A percentile compares a stretch with the other conserved stretches of the same genome.
Evolutionary conservation across 108 stramenopile genomes (phyloP).

Genomic region (Parietichytrium sp.): DNA sequence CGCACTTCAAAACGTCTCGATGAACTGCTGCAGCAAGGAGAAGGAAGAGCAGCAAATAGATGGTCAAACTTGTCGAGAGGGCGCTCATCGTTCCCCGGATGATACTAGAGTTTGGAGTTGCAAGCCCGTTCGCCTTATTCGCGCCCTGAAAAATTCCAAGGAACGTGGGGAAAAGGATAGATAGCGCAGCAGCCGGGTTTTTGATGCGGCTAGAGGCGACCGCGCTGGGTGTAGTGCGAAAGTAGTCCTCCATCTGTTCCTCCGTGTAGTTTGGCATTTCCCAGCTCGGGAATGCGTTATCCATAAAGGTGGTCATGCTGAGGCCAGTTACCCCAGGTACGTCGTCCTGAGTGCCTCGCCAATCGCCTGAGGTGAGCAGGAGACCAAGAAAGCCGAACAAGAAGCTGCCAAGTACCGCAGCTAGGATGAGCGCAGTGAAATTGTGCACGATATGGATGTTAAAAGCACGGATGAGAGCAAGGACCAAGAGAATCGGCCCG

Average conservation of each 20-base stretch:
- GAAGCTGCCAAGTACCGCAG: background rate
- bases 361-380: background rate
- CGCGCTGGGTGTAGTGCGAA: background rate
- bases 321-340: conserved; percentile 11
- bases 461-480: background rate
- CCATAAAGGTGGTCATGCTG: background rate
- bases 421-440: background rate
- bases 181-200: conserved; percentile 4
- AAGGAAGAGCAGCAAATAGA: background rate
- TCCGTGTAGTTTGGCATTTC: background rate
- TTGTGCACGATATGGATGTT: background rate
- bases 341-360: background rate
- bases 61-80: background rate
- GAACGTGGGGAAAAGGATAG: conserved; percentile 16
- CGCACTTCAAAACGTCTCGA: conserved; percentile 5
- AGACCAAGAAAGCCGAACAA: conserved; percentile 2
- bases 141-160: conserved; percentile 39
- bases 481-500: background rate
- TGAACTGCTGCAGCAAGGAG: conserved; percentile 11
- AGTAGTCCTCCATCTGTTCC: background rate
- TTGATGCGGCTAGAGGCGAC: background rate
- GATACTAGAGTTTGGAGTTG: conserved; percentile 16
- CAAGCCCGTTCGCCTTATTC: conserved; percentile 18
- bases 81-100: background rate
- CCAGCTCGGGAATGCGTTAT: background rate